Conservation (phyloP, 192 early-diverging fungal species). For the Coemansia reversa region DNA sequence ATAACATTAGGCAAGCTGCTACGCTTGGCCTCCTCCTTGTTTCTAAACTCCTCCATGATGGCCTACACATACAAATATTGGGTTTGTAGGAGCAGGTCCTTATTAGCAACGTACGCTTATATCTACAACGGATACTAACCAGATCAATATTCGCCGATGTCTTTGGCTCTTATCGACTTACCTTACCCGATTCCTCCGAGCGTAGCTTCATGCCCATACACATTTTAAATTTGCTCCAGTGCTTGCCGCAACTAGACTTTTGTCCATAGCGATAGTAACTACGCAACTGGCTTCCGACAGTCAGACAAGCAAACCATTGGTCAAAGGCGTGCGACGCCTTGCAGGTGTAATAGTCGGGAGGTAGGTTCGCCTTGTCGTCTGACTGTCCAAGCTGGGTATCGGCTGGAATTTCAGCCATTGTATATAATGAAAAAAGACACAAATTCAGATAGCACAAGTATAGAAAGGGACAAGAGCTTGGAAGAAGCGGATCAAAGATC, state of each 20-base stretch:
- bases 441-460: not conserved
- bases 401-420: not conserved
- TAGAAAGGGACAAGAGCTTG: not conserved
- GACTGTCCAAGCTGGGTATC: not conserved
- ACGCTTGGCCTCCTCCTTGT: constrained; percentile 30
- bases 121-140: not conserved
- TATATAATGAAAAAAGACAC: not conserved
- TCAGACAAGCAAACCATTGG: constrained; percentile 48
- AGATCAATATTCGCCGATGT: not conserved
- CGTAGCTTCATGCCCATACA: constrained; percentile 45
- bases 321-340: constrained; percentile 50
- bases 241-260: constrained; percentile 37
- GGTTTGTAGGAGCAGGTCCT: not conserved
- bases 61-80: not conserved
- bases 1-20: constrained; percentile 35
- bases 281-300: constrained; percentile 50
- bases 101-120: not conserved
- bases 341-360: constrained; percentile 35
- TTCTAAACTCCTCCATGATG: constrained; percentile 30
- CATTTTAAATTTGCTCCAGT: constrained; percentile 42
- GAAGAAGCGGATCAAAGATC: not conserved
- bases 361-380: constrained; percentile 5
- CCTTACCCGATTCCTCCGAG: constrained; percentile 31
- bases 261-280: constrained; percentile 55
- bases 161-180: not conserved